These are phyloP conservation scores for Tarenaya hassleriana DNA, from an alignment of 345 rosid species.

Conservation along the genomic window DNA sequence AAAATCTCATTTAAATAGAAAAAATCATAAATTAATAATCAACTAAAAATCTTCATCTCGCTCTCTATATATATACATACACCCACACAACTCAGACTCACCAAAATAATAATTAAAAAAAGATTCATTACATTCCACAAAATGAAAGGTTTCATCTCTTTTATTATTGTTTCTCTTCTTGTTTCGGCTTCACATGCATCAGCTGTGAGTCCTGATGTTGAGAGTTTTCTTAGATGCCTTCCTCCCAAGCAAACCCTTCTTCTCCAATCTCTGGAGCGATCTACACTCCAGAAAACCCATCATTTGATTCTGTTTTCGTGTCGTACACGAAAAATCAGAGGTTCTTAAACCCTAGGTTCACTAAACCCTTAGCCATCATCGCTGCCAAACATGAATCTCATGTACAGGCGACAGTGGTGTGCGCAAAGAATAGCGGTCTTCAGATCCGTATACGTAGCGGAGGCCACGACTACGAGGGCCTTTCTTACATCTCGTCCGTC, in stretches of 20 bases:
- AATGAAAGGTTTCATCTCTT: constrained; percentile 14
- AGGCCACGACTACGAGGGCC: too few species aligned
- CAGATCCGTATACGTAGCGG: constrained; percentile 31
- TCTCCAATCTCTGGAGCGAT: constrained; percentile 16
- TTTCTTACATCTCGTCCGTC: constrained; percentile 10
- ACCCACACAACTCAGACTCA: too few species aligned
- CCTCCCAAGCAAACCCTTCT: neutral
- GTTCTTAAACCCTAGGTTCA: constrained; percentile 15
- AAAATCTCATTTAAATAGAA: too few species aligned
- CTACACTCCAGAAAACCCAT: constrained; percentile 11
- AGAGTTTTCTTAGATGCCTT: constrained; percentile 19
- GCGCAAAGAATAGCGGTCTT: constrained; percentile 19
- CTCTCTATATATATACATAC: too few species aligned
- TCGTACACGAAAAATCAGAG: constrained; percentile 25
- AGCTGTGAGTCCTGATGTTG: neutral
- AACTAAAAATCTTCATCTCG: too few species aligned
- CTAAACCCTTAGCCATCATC: constrained; percentile 24
- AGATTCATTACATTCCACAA: too few species aligned
- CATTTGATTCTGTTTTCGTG: constrained; percentile 16
- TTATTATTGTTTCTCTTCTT: constrained; percentile 12
- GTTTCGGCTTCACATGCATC: constrained; percentile 14
- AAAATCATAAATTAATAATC: too few species aligned
- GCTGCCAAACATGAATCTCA: constrained; percentile 29
- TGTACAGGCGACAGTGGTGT: constrained; percentile 31
- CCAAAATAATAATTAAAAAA: too few species aligned